phyloP scores from a whole-genome alignment of 1,284 basidiomycete species.

The Phylloboletellus chloephorus region DNA sequence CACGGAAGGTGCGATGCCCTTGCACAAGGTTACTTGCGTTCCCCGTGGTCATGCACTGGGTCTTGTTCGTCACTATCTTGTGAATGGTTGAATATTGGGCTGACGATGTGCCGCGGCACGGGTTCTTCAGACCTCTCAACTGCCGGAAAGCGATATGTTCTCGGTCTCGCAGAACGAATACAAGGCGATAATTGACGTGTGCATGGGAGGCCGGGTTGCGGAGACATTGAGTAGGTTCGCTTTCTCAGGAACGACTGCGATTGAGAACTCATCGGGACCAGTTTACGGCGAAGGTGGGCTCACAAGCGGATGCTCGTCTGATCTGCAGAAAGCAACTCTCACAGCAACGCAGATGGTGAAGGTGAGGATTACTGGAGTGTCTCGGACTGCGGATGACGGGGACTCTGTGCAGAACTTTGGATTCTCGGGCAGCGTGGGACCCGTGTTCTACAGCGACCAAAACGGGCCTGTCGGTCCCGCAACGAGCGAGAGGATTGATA shows the following conservation, averaged over 20 bases:
- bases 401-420: slow-evolving; percentile 60
- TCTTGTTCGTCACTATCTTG: slow-evolving; percentile 50
- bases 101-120: slow-evolving; percentile 11
- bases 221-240: slow-evolving; percentile 74
- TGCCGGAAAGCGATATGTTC: slow-evolving; percentile 78
- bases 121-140: slow-evolving; percentile 64
- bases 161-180: slow-evolving; percentile 72
- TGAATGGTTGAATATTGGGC: neutral
- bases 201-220: slow-evolving; percentile 89
- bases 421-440: slow-evolving; percentile 80
- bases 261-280: slow-evolving; percentile 28
- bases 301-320: slow-evolving; percentile 86
- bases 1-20: slow-evolving; percentile 88
- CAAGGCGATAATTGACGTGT: slow-evolving; percentile 79
- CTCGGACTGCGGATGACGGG: neutral
- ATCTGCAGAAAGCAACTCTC: slow-evolving; percentile 74
- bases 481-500: slow-evolving; percentile 78
- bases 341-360: slow-evolving; percentile 88
- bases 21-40: slow-evolving; percentile 95
- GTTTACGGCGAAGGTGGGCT: slow-evolving; percentile 87
- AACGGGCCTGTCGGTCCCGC: slow-evolving; percentile 65
- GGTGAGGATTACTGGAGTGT: slow-evolving; percentile 39
- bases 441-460: slow-evolving; percentile 73
- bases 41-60: slow-evolving; percentile 91
- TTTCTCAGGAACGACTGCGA: slow-evolving; percentile 1